phyloP scores from a whole-genome alignment of 345 rosid species.

The Moricandia arvensis region DNA sequence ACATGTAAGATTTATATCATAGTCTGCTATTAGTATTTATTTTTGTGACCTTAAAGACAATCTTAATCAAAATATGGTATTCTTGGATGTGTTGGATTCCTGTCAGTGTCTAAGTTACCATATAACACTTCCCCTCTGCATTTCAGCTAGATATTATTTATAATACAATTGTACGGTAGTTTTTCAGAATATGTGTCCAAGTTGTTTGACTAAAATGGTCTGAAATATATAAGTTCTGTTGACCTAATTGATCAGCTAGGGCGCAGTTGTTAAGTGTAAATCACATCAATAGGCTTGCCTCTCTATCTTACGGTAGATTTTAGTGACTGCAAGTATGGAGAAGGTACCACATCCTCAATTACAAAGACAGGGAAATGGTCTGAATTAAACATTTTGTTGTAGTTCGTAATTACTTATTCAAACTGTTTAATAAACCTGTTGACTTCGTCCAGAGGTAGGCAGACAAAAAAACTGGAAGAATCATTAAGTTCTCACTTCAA shows the following conservation, averaged over 20 bases:
- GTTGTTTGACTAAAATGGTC: neutral
- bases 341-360: neutral
- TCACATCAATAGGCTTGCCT: neutral
- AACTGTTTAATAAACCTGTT: neutral
- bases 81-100: neutral
- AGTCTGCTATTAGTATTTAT: neutral
- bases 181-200: neutral
- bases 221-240: neutral
- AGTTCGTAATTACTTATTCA: neutral
- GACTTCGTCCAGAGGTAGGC: neutral
- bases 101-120: neutral
- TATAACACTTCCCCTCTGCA: neutral
- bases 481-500: neutral
- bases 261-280: neutral
- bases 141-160: neutral
- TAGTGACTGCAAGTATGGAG: neutral
- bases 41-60: neutral
- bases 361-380: neutral
- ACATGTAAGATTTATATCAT: neutral
- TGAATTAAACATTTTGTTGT: neutral
- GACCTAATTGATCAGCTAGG: neutral
- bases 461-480: neutral
- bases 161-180: neutral
- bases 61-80: neutral
- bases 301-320: neutral